These are phyloP conservation scores for Aschersonia sp. DNA, from an alignment of 2,329 filamentous ascomycete species.

Conservation along the genomic window DNA sequence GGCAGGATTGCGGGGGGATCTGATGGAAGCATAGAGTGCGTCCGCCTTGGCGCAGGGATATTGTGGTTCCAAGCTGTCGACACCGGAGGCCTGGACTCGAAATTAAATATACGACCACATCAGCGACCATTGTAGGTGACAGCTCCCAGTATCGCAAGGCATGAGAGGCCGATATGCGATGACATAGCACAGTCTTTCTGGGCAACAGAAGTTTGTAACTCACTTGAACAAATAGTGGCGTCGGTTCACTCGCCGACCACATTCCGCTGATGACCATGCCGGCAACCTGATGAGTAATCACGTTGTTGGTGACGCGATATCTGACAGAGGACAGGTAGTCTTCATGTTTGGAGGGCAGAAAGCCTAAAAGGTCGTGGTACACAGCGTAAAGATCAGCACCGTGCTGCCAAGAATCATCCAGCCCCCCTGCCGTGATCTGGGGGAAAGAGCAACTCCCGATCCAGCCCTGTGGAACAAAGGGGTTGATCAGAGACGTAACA, in stretches of 20 bases:
- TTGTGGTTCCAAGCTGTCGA: constrained; percentile 62
- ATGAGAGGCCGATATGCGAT: background rate
- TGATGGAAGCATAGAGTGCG: constrained; percentile 26
- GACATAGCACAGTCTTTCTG: background rate
- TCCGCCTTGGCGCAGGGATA: constrained; percentile 48
- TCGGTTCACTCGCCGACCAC: constrained; percentile 31
- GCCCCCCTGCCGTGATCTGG: constrained; percentile 58
- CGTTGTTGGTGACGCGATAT: constrained; percentile 69
- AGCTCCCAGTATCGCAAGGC: no score
- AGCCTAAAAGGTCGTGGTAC: constrained; percentile 54
- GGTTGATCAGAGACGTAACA: constrained; percentile 48
- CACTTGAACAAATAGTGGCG: constrained; percentile 33
- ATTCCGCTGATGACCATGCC: constrained; percentile 62
- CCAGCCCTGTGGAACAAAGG: constrained; percentile 52
- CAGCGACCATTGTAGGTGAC: no score
- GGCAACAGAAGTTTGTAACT: background rate
- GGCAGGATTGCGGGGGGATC: constrained; percentile 23
- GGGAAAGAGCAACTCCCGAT: constrained; percentile 67
- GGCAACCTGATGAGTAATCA: constrained; percentile 70
- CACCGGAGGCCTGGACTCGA: constrained; percentile 25
- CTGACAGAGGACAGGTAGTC: constrained; percentile 30
- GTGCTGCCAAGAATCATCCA: constrained; percentile 64
- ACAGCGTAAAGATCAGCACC: constrained; percentile 65
- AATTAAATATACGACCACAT: no score
- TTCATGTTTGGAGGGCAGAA: constrained; percentile 41